Base-by-base conservation (phyloP, 2,329 filamentous ascomycete genomes). In the Colletotrichum lupini region DNA sequence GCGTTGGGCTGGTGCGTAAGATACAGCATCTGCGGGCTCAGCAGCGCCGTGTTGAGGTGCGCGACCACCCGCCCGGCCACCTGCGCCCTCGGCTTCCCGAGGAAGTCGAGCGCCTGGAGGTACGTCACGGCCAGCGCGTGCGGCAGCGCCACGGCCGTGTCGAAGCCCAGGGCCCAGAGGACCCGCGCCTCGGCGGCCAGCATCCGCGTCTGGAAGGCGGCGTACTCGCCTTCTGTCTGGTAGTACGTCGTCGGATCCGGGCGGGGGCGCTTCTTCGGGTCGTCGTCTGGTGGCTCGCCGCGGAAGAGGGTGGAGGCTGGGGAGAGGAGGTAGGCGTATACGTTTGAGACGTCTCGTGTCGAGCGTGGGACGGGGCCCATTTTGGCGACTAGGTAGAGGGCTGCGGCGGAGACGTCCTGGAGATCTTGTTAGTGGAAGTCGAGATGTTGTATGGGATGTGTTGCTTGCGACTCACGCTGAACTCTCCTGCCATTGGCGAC, bases 121-220 rank as follows among this genome's bases (percentile, higher is more conserved):
- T 98, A 99, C 6, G 95, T 98, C 71, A 98, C 89, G 72, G 94
- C 94, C 16, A 98, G 89, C 0, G 93, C 90, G 79, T 98, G 94
- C 0, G 97, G 97, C 0, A 98, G 88, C 1, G 94, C 91, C 12
- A 97, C 94, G 77, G 97, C 94, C 1, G 92, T 94, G 78, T 97
- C 90, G 82, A 76, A 98, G 16, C 92, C 92, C 0, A 98, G 86
- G 0, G 91, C 87, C 73, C 91, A 91, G 1, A 98, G 88, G 22
- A 98, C 91, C 53, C 92, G 90, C 4, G 93, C 90, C 82, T 99
- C 97, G 61, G 92, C 88, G n/a, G 88, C 85, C 57, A 97, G 88
- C 5, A 98, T 86, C 16, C 88, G 86, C 24, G 86, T 83, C 76
- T 92, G 90, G 77, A 90, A 90, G 70, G 87, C 80, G 73, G 92